Evolutionary conservation across 2,329 filamentous ascomycete genomes (phyloP).

Genomic region (Mariannaea elegans): DNA sequence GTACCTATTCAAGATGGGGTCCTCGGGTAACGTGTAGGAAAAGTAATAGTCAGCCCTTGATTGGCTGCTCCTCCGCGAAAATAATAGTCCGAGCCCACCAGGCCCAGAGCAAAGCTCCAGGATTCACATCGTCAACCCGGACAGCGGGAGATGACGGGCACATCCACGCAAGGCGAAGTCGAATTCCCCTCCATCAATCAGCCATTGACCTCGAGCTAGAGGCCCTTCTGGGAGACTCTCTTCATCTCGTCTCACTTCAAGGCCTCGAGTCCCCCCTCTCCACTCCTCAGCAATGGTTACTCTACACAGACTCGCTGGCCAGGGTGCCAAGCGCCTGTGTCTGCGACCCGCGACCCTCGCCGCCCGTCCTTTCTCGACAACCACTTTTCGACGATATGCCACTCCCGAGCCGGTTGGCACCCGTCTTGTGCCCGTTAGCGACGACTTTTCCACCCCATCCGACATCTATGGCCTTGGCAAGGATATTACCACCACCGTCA

Average conservation of each 20-base stretch:
- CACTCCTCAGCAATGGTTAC: conserved; percentile 68
- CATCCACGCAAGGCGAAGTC: conserved; percentile 43
- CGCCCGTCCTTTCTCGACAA: conserved; percentile 72
- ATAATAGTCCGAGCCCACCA: conserved; percentile 45
- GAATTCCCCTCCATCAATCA: conserved; percentile 42
- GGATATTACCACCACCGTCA: conserved; percentile 52
- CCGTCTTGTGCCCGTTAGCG: conserved; percentile 71
- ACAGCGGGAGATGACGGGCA: conserved; percentile 45
- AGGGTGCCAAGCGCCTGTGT: conserved; percentile 73
- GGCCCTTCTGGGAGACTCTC: conserved; percentile 45
- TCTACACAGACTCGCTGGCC: conserved; percentile 77
- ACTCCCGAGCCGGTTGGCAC: conserved; percentile 62
- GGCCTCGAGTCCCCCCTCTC: conserved; percentile 34
- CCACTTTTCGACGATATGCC: conserved; percentile 70
- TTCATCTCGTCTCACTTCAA: conserved; percentile 40
- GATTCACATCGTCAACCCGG: conserved; percentile 41
- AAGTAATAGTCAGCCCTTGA: conserved; percentile 41
- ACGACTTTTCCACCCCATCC: conserved; percentile 65
- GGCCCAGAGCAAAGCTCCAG: conserved; percentile 42
- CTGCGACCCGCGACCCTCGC: conserved; percentile 55
- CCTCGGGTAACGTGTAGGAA: conserved; percentile 25
- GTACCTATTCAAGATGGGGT: conserved; percentile 6
- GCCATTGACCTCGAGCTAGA: conserved; percentile 50
- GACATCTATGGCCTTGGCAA: conserved; percentile 59
- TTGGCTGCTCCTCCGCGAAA: conserved; percentile 44